A percentile compares a stretch with the other conserved stretches of the same genome.
phyloP scores from a whole-genome alignment of 805 yeast species.

The Kazachstania viticola region DNA sequence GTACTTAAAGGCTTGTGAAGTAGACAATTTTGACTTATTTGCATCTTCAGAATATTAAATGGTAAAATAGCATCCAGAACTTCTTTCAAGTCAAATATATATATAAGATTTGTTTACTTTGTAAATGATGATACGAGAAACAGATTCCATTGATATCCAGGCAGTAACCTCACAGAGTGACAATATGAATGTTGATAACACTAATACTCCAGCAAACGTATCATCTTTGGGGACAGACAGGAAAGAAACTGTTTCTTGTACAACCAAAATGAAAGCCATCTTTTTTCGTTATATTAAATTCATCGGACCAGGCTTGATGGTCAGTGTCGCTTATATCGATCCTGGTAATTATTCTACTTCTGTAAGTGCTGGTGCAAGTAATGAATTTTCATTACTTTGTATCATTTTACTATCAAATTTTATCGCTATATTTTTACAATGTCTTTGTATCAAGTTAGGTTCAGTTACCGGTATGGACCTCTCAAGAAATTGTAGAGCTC shows the following conservation, averaged over 20 bases:
- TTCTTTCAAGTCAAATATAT: too few species aligned
- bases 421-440: conserved; percentile 75
- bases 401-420: conserved; percentile 66
- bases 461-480: conserved; percentile 83
- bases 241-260: too few species aligned
- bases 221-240: too few species aligned
- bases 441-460: conserved; percentile 75
- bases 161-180: too few species aligned
- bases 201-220: background rate
- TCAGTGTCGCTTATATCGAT: conserved; percentile 84
- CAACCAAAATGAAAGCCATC: conserved; percentile 1
- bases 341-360: conserved; percentile 92
- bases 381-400: conserved; percentile 61
- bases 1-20: too few species aligned
- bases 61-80: too few species aligned
- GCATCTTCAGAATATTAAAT: too few species aligned
- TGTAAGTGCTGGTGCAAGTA: conserved; percentile 77
- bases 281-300: conserved; percentile 50
- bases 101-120: too few species aligned
- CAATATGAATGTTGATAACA: too few species aligned
- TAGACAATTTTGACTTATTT: too few species aligned
- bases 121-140: too few species aligned
- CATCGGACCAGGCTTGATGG: conserved; percentile 81
- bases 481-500: conserved; percentile 70
- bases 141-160: too few species aligned